Conservation (phyloP, 2,329 filamentous ascomycete genomes). For the Cytospora piceae region DNA sequence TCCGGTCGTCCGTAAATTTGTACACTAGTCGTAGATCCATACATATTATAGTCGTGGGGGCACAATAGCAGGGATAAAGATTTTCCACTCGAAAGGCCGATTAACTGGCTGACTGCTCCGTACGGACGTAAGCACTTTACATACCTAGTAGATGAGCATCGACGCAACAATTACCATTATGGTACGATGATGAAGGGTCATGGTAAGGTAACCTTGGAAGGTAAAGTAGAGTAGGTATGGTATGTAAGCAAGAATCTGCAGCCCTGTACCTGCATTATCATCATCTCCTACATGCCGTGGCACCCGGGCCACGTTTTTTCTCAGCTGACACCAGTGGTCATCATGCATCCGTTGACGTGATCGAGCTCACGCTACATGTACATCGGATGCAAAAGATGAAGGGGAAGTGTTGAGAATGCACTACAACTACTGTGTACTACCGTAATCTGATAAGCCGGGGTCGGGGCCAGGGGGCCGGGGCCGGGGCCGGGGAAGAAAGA, state of each 20-base stretch:
- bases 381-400: background rate
- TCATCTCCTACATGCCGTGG: background rate
- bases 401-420: background rate
- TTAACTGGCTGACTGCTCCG: too few relatives aligned
- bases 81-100: too few relatives aligned
- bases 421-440: background rate
- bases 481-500: background rate
- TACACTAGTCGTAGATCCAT: too few relatives aligned
- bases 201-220: too few relatives aligned
- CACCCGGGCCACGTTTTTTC: background rate
- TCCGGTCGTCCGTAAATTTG: too few relatives aligned
- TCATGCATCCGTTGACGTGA: conserved; percentile 1
- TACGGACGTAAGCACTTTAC: too few relatives aligned
- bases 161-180: background rate
- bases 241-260: background rate
- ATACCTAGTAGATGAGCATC: too few relatives aligned
- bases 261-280: background rate
- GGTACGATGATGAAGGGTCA: background rate
- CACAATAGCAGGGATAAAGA: too few relatives aligned
- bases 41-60: too few relatives aligned
- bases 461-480: background rate
- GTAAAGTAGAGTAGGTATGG: background rate
- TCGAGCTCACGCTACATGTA: background rate
- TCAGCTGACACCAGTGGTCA: background rate
- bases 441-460: background rate